A percentile compares a stretch with the other conserved stretches of the same genome.
These are phyloP conservation scores for Odontarrhena argentea DNA, from an alignment of 345 rosid species.

Conservation along the genomic window DNA sequence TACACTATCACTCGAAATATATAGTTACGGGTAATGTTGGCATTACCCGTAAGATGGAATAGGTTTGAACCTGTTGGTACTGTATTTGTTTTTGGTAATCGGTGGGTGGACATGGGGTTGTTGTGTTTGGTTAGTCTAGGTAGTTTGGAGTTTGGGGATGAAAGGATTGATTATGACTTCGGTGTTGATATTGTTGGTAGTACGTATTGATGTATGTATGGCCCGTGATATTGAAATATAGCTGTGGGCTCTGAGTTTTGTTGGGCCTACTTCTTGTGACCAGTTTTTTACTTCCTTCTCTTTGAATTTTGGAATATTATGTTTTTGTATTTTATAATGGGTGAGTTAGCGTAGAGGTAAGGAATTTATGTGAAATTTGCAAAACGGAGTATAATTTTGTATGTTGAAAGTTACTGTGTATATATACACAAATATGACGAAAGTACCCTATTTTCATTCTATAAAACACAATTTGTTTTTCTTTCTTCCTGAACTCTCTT, in stretches of 20 bases:
- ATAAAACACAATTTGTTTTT: too few species aligned
- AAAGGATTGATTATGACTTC: background rate
- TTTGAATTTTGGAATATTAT: too few species aligned
- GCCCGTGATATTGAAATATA: conserved; percentile 23
- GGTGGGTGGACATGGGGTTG: conserved; percentile 11
- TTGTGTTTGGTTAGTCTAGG: conserved; percentile 20
- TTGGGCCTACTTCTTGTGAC: conserved; percentile 33
- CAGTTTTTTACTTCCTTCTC: background rate
- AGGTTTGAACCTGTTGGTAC: background rate
- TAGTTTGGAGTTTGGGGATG: conserved; percentile 9
- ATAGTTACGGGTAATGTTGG: conserved; percentile 21
- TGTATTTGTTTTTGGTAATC: conserved; percentile 18
- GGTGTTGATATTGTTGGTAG: conserved; percentile 20
- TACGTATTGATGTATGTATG: conserved; percentile 28
- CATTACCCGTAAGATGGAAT: conserved; percentile 10
- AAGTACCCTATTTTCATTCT: too few species aligned
- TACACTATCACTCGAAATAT: background rate
- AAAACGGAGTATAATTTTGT: too few species aligned
- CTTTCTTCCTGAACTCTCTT: too few species aligned
- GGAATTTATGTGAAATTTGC: too few species aligned
- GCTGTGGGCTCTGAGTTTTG: conserved; percentile 36
- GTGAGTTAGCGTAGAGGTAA: too few species aligned
- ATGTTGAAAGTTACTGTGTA: too few species aligned
- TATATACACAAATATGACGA: too few species aligned
- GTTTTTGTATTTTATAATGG: too few species aligned